Base-by-base conservation (phyloP, 1,139 yeast species). In the Meyerozyma guilliermondii region DNA sequence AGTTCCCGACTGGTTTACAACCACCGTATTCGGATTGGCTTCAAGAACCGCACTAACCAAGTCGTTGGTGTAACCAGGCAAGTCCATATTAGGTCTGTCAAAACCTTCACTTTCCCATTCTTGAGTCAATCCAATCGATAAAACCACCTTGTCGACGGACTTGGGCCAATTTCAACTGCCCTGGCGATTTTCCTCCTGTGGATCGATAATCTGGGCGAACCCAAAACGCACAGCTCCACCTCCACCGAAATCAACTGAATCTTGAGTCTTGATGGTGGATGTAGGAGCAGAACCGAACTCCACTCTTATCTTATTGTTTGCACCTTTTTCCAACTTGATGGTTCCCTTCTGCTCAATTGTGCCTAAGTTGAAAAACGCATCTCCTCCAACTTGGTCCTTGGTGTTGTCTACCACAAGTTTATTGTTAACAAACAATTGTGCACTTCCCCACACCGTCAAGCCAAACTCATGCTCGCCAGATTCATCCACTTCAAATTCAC, bases 261-360 rank as follows among this genome's bases (percentile, higher is more conserved):
- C 45, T 39, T 44, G 49, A 22, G 41, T 39, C 28, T 58, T 53
- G n/a, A 62, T 47, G n/a, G 60, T 53, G 42, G 55, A 70, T 4
- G 83, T 78, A 17, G 67, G 65, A 23, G 71, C 68, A 7, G 81
- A 72, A 14, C 83, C 84, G 53, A 65, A 80, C 52, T 74, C 78
- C 43, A 78, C 65, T 44, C 58, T 65, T 42, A 78, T 49, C 41
- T 63, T 64, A 60, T 79, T 76, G 13, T 54, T 52, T 44, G 63
- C 55, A 11, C 78, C 81, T 44, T 63, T 63, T 41, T 64, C 65
- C 47, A 80, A 59, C 7, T 53, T 36, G 18, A 69, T 55, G 3
- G 51, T 43, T n/a, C 71, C 72, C 10, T 54, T 65, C 46, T 65
- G 77, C 53, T 79, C 83, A 24, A 65, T 53, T 23, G 82, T 70